A percentile compares a stretch with the other conserved stretches of the same genome.
Conservation (phyloP, 1,139 yeast genomes). For the Geotrichum australiense region DNA sequence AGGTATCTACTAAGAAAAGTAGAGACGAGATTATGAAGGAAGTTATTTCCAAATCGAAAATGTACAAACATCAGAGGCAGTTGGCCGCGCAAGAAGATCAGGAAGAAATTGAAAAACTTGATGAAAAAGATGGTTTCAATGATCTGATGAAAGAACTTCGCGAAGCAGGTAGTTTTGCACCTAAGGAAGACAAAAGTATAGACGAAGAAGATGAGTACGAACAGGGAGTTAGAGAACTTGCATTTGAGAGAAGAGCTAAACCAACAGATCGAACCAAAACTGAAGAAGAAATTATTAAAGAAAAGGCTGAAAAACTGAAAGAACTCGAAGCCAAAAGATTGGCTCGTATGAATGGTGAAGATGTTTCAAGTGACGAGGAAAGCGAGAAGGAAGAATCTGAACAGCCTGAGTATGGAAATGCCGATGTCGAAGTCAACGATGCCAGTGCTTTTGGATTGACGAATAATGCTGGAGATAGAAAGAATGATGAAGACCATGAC, state of each 20-base stretch:
- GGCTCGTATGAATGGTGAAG: slow-evolving; percentile 75
- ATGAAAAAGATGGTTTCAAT: slow-evolving; percentile 68
- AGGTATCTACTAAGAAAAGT: slow-evolving; percentile 60
- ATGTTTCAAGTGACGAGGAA: slow-evolving; percentile 40
- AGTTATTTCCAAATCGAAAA: slow-evolving; percentile 89
- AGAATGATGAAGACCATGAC: slow-evolving; percentile 23
- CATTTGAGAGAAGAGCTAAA: slow-evolving; percentile 78
- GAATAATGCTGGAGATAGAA: slow-evolving; percentile 36
- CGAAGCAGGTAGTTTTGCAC: slow-evolving; percentile 24
- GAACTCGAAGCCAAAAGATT: slow-evolving; percentile 69
- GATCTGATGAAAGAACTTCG: slow-evolving; percentile 64
- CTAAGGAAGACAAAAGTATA: slow-evolving; percentile 27
- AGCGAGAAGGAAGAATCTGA: slow-evolving; percentile 12
- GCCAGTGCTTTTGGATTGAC: slow-evolving; percentile 24
- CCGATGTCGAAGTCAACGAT: slow-evolving; percentile 19
- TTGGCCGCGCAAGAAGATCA: slow-evolving; percentile 62
- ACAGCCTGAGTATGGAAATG: slow-evolving; percentile 26
- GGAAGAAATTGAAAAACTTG: slow-evolving; percentile 67
- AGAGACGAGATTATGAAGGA: slow-evolving; percentile 97
- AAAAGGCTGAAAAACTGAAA: slow-evolving; percentile 57
- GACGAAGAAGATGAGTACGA: slow-evolving; percentile 56
- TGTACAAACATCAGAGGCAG: slow-evolving; percentile 84
- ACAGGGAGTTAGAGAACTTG: slow-evolving; percentile 66
- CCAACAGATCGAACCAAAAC: slow-evolving; percentile 98
- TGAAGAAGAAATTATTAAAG: slow-evolving; percentile 70